Base-by-base conservation (phyloP, 768 basidiomycete species). In the Floccularia luteovirens region DNA sequence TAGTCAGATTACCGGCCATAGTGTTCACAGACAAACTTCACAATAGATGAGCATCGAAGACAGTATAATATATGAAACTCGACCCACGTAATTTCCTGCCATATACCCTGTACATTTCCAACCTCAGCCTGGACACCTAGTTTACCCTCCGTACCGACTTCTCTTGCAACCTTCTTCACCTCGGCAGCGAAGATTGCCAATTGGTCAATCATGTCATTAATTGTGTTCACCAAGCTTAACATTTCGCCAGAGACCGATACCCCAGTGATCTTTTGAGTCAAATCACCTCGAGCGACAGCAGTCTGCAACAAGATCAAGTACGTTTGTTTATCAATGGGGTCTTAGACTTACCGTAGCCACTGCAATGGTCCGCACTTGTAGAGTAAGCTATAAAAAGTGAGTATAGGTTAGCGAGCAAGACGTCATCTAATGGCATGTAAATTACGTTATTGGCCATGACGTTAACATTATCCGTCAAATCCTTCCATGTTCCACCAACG, bases 101-200 rank as follows among this genome's bases (percentile, higher is more conserved):
- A 99, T 24, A 91, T 93, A 27, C 96, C 96, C 56, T 97, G 90
- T 4, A 98, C 88, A 42, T 92, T 90, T 43, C 90, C 91, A 5
- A 97, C 90, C 59, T 97, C 90, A 3, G 96, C 96, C 54, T 96
- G 93, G 0, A 94, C 96, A 49, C 96, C 94, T 4, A 98, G 69
- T 62, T 97, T 97, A n/a, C 96, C 94, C 54, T 97, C 92, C 11
- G 94, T 97, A 33, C 94, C 94, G 54, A 99, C 94, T 60, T 99
- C 93, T 24, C 91, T 70, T 1, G 96, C 96, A 39, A 99, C 94
- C 54, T 94, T 89, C 62, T 92, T 97, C 43, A 97, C 71, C 50
- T 77, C 74, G 4, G 67, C 67, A 5, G 74, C 72, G 46, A 77
- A 75, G 36, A 74, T 75, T 19, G 69, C 70, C 43, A 77, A 55